Conservation (phyloP, 768 basidiomycete species). For the Suillus subaureus region DNA sequence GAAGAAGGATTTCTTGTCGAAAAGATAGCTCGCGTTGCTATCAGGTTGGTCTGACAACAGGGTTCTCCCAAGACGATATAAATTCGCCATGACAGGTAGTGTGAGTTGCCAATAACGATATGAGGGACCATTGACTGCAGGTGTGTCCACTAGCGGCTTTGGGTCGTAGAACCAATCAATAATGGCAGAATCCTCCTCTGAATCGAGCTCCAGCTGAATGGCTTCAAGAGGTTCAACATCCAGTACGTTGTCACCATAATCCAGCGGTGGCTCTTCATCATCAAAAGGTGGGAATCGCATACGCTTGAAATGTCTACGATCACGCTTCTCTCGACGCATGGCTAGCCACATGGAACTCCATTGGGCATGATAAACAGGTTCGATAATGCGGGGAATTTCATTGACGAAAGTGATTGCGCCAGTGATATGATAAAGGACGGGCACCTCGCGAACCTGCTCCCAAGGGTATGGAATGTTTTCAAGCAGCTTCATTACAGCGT, state of each 20-base stretch:
- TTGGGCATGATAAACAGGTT: slow-evolving; percentile 97
- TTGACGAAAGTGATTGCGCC: slow-evolving; percentile 99
- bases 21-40: slow-evolving; percentile 87
- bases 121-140: slow-evolving; percentile 88
- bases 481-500: slow-evolving; percentile 98
- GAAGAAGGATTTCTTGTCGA: slow-evolving; percentile 98
- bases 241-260: slow-evolving; percentile 98
- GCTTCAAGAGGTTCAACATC: slow-evolving; percentile 98
- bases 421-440: slow-evolving; percentile 97
- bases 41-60: slow-evolving; percentile 93
- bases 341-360: slow-evolving; percentile 99
- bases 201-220: slow-evolving; percentile 94
- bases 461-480: slow-evolving; percentile 98
- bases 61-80: slow-evolving; percentile 94
- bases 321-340: slow-evolving; percentile 98
- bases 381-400: slow-evolving; percentile 94
- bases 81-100: slow-evolving; percentile 93
- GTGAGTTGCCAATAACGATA: slow-evolving; percentile 94
- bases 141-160: slow-evolving; percentile 88
- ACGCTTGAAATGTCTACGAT: slow-evolving; percentile 98
- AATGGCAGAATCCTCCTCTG: slow-evolving; percentile 89
- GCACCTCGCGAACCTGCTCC: slow-evolving; percentile 99
- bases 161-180: slow-evolving; percentile 99
- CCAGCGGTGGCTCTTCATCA: slow-evolving; percentile 97
- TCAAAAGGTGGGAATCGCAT: slow-evolving; percentile 99